phyloP scores from a whole-genome alignment of 768 basidiomycete genomes.

The Leucogyrophana mollusca region DNA sequence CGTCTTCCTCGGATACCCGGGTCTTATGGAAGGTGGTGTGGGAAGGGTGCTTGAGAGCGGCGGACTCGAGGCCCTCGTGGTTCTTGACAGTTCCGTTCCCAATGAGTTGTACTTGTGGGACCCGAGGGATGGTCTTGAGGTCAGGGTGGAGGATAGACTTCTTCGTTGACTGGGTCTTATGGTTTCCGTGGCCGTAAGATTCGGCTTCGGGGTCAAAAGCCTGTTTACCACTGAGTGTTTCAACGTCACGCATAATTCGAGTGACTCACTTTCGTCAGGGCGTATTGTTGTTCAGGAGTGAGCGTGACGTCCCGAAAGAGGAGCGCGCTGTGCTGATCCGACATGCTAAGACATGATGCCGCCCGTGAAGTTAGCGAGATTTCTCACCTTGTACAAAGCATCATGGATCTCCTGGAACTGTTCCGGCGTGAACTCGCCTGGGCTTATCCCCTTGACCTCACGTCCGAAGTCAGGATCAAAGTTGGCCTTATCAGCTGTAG shows the following conservation, averaged over 20 bases:
- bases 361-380: background rate
- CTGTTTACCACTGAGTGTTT: constrained; percentile 34
- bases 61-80: constrained; percentile 78
- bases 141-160: constrained; percentile 88
- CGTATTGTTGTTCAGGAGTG: constrained; percentile 82
- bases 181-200: constrained; percentile 84
- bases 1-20: constrained; percentile 68
- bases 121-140: constrained; percentile 86
- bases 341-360: background rate
- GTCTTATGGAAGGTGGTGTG: constrained; percentile 90
- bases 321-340: constrained; percentile 61
- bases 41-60: constrained; percentile 80
- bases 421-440: constrained; percentile 55
- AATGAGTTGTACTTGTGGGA: constrained; percentile 90
- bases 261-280: constrained; percentile 69
- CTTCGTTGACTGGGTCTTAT: constrained; percentile 71
- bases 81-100: constrained; percentile 81
- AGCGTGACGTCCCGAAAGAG: constrained; percentile 71
- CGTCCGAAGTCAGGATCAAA: constrained; percentile 69
- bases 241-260: constrained; percentile 1
- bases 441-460: constrained; percentile 72
- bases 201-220: constrained; percentile 69
- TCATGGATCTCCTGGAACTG: constrained; percentile 67
- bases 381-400: constrained; percentile 70
- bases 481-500: constrained; percentile 65